Percentiles rank a stretch among this genome's conserved stretches.
These are phyloP conservation scores for Ophiostoma sp. DNA, from an alignment of 2,329 filamentous ascomycete species.

Conservation along the genomic window DNA sequence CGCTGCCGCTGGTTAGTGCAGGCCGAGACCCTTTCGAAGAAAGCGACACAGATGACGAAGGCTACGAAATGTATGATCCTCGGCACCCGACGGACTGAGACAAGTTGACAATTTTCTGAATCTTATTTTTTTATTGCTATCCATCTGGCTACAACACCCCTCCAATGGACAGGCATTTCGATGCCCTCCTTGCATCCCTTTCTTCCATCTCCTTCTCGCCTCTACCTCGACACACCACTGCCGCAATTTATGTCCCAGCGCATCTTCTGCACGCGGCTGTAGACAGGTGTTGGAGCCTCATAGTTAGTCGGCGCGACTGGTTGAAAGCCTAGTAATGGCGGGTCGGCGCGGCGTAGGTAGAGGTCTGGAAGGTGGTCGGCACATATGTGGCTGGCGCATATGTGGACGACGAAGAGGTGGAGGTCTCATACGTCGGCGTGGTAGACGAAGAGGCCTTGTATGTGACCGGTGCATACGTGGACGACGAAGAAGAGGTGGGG, in stretches of 20 bases:
- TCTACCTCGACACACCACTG: no score
- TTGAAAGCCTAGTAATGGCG: no score
- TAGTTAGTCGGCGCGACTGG: no score
- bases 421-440: not conserved
- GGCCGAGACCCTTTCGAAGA: constrained; percentile 33
- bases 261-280: no score
- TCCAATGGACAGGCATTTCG: not conserved
- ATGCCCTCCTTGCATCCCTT: not conserved
- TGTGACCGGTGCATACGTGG: not conserved
- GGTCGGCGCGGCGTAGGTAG: no score
- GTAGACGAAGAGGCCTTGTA: not conserved
- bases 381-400: not conserved
- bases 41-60: constrained; percentile 64
- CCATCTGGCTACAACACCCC: not conserved
- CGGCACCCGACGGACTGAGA: constrained; percentile 54
- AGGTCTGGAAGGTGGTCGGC: no score
- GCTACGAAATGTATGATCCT: constrained; percentile 63
- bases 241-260: no score
- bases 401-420: not conserved
- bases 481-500: not conserved
- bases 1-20: not conserved
- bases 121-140: not conserved
- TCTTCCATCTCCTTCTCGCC: not conserved
- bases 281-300: no score
- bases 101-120: not conserved